Conservation (phyloP, 176 grass and related monocot species). For the Ampelocalamus luodianensis region DNA sequence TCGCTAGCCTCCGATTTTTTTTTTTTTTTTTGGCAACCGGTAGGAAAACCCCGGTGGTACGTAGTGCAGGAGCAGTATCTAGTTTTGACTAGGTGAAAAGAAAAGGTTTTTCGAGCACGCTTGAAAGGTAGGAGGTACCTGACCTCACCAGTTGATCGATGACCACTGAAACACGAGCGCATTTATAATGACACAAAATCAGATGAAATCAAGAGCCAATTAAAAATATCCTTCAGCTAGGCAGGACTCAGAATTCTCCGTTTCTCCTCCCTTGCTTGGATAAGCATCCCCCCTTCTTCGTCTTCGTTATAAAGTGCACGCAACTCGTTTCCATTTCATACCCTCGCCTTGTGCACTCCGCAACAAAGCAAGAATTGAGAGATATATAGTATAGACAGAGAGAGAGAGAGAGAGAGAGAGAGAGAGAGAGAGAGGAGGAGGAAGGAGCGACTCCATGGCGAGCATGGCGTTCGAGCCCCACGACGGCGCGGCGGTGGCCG, state of each 20-base stretch:
- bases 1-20: too few relatives aligned
- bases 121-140: too few relatives aligned
- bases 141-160: too few relatives aligned
- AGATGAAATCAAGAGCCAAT: too few relatives aligned
- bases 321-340: neutral
- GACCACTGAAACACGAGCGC: too few relatives aligned
- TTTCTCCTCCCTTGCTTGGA: neutral
- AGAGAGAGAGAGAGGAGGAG: neutral
- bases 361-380: neutral
- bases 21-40: too few relatives aligned
- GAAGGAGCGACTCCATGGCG: slow-evolving; percentile 11
- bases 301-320: neutral
- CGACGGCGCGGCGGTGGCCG: neutral
- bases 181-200: too few relatives aligned
- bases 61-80: too few relatives aligned
- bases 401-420: neutral
- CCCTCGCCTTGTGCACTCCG: neutral
- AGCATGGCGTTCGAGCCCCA: slow-evolving; percentile 42
- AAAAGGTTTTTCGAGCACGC: too few relatives aligned
- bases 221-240: neutral
- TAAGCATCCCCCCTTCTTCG: neutral
- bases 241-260: neutral
- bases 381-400: neutral
- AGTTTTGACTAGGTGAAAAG: too few relatives aligned
- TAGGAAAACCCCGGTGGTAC: too few relatives aligned